Evolutionary conservation across 2,329 filamentous ascomycete species (phyloP).

Genomic region (Neofusicoccum sp.): DNA sequence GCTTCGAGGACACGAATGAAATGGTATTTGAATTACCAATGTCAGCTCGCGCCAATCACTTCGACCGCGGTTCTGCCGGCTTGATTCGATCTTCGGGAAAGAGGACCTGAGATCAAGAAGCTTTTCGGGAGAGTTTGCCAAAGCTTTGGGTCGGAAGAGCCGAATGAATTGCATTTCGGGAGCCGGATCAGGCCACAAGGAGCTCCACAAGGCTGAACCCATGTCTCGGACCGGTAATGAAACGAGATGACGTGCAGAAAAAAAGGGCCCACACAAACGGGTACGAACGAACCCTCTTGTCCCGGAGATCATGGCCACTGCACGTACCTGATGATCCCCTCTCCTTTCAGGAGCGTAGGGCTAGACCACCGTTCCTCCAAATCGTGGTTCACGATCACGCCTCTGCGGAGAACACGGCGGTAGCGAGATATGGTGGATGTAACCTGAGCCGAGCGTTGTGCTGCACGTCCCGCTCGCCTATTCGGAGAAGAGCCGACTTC

Average conservation of each 20-base stretch:
- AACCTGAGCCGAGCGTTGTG: no score
- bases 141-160: not conserved
- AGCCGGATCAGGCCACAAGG: slow-evolving; percentile 1
- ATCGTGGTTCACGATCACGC: no score
- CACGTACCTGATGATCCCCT: no score
- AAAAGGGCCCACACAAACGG: not conserved
- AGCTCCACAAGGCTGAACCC: slow-evolving; percentile 14
- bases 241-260: slow-evolving; percentile 14
- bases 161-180: not conserved
- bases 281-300: not conserved
- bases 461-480: no score
- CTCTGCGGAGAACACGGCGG: no score
- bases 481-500: no score
- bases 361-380: no score
- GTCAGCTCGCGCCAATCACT: not conserved
- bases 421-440: no score
- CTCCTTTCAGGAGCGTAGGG: no score
- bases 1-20: not conserved
- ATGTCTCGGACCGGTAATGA: slow-evolving; percentile 2
- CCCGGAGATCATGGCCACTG: no score
- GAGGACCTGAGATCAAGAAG: not conserved
- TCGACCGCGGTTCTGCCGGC: not conserved
- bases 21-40: not conserved
- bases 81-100: not conserved
- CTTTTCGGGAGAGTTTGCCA: not conserved